Evolutionary conservation across 1,284 basidiomycete species (phyloP), one percentile per base, ranked within the genome.

Genomic region (Irpex sp.): DNA sequence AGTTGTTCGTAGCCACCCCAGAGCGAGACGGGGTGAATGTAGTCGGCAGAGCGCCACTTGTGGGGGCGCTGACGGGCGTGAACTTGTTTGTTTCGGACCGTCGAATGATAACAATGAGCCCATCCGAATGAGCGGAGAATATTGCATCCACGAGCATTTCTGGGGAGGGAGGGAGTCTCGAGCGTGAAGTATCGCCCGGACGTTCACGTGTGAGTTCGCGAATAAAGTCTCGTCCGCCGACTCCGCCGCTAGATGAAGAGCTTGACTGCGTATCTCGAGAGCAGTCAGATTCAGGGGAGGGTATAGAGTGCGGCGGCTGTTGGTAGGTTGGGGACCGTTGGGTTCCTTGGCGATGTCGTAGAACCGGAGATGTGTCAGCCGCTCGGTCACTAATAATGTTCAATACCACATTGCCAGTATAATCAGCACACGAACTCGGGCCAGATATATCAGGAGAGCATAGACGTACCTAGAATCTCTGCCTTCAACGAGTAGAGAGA

Each of bases 101-200:
- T 11, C 90, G 82, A 8, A 92, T 75, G 65, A 92, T 89, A 65
- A 90, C 87, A 77, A 92, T 83, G 63, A 92, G 77, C 4, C 90
- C 90, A 71, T 92, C 90, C 26, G 89, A 91, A 71, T 92, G 90
- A 3, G 88, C 90, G 43, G 88, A 90, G 71, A 92, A 91, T 62
- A 92, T 91, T 2, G 89, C 88, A 68, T 92, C 90, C 15, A 92
- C 89, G 33, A 77, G 64, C 60, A 85, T 74, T 68, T 76, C 78
- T 6, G 26, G 47, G 43, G 46, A n/a, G 35, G 60, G 67, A 59
- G 68, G 68, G 47, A 66, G 68, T 33, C 26, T 26, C 26, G 26
- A 66, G 53, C 13, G 69, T 68, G 60, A 65, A 43, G 69, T 67
- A 60, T 68, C 68, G 63, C 13, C 33, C 62, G 57, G 59, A 49